Evolutionary conservation across 208 protist species (phyloP).

Genomic region (Trypanosoma boissoni): DNA sequence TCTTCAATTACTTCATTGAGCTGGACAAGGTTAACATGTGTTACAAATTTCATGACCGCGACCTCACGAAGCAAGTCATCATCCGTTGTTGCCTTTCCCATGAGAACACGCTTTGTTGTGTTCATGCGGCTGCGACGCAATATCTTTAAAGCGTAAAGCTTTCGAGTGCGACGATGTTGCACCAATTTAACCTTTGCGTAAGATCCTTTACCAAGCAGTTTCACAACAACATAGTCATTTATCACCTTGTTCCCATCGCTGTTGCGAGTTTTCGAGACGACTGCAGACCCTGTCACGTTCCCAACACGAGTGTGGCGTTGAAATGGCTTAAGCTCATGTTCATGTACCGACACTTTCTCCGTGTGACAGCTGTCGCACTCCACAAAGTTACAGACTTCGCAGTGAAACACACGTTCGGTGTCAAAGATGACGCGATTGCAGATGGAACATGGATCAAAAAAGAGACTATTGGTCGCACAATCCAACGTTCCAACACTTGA

Average conservation of each 20-base stretch:
- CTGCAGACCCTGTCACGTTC: conserved; percentile 34
- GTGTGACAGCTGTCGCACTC: conserved; percentile 53
- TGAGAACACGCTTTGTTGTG: conserved; percentile 15
- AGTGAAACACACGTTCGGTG: conserved; percentile 64
- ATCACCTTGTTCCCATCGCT: conserved; percentile 86
- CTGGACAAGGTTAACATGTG: conserved; percentile 94
- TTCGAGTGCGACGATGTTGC: conserved; percentile 60
- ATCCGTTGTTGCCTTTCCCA: conserved; percentile 17
- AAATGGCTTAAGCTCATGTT: conserved; percentile 56
- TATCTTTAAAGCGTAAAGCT: conserved; percentile 85
- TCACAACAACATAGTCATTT: conserved; percentile 89
- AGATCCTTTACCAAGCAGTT: conserved; percentile 66
- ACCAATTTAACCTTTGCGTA: conserved; percentile 90
- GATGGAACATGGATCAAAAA: conserved; percentile 66
- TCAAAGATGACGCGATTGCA: conserved; percentile 65
- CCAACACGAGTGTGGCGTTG: conserved; percentile 38
- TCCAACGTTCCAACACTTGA: conserved; percentile 25
- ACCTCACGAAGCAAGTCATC: conserved; percentile 92
- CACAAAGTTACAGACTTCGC: conserved; percentile 67
- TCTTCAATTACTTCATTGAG: conserved; percentile 97
- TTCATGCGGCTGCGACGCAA: conserved; percentile 29
- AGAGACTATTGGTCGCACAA: conserved; percentile 49
- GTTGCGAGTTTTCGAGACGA: conserved; percentile 55
- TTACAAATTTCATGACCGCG: conserved; percentile 95
- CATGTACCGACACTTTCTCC: conserved; percentile 31